Evolutionary conservation across 371 early-diverging fungal genomes (phyloP).

Genomic region (Dichotomocladium elegans): DNA sequence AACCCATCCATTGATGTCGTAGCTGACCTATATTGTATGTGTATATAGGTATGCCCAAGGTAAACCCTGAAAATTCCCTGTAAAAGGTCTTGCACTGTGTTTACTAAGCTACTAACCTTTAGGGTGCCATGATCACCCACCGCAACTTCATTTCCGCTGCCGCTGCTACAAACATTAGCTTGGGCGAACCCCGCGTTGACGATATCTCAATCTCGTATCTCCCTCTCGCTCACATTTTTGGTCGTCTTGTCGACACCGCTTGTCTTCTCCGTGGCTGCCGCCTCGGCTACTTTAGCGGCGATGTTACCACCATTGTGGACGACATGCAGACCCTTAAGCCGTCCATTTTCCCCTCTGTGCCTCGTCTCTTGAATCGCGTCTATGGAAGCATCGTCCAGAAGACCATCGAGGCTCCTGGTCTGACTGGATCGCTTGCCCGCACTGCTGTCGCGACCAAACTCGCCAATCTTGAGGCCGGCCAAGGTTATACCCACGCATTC

Average conservation of each 20-base stretch:
- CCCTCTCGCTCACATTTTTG: conserved; percentile 94
- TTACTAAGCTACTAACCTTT: neutral
- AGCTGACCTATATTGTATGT: too few relatives aligned
- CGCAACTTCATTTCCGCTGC: conserved; percentile 39
- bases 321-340: conserved; percentile 84
- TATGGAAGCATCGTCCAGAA: conserved; percentile 74
- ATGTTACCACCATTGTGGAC: conserved; percentile 71
- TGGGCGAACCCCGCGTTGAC: conserved; percentile 2
- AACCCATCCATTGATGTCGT: too few relatives aligned
- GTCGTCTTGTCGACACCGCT: conserved; percentile 51
- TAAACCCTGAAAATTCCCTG: too few relatives aligned
- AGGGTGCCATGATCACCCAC: conserved; percentile 57
- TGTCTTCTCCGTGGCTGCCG: conserved; percentile 41
- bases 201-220: conserved; percentile 57
- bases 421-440: conserved; percentile 60
- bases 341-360: conserved; percentile 85
- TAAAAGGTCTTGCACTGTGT: too few relatives aligned
- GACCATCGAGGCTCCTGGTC: conserved; percentile 69
- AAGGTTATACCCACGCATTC: conserved; percentile 64
- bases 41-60: conserved; percentile 51
- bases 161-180: conserved; percentile 15
- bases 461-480: conserved; percentile 51
- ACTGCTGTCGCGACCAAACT: conserved; percentile 51
- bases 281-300: conserved; percentile 87
- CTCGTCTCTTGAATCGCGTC: conserved; percentile 90